Evolutionary conservation across 2,329 filamentous ascomycete genomes (phyloP).

Genomic region (Zymoseptoria pseudotritici): DNA sequence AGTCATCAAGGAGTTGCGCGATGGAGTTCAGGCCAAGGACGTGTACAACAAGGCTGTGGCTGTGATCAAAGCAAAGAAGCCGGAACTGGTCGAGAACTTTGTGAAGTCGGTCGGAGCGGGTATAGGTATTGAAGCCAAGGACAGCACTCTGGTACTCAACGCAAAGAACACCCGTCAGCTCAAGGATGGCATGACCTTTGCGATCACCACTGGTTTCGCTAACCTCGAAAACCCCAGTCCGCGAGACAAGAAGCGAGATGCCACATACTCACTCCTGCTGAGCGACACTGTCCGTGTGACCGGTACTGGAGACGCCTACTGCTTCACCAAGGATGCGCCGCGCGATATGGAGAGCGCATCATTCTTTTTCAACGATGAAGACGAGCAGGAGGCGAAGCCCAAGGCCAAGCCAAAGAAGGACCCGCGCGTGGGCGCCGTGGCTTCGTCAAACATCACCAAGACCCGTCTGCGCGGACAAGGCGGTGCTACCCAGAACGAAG

Average conservation of each 20-base stretch:
- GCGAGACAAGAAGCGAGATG: slow-evolving; percentile 76
- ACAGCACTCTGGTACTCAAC: slow-evolving; percentile 75
- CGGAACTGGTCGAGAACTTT: slow-evolving; percentile 91
- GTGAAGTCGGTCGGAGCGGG: slow-evolving; percentile 86
- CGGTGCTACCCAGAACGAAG: slow-evolving; percentile 79
- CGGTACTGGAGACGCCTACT: slow-evolving; percentile 62
- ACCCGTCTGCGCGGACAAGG: slow-evolving; percentile 87
- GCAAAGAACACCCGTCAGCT: slow-evolving; percentile 75
- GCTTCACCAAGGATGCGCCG: slow-evolving; percentile 90
- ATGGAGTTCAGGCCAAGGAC: slow-evolving; percentile 80
- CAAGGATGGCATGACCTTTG: slow-evolving; percentile 95
- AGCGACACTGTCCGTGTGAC: slow-evolving; percentile 87
- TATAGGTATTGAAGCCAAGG: slow-evolving; percentile 85
- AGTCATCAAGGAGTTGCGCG: slow-evolving; percentile 84
- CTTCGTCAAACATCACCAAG: slow-evolving; percentile 90
- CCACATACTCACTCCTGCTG: slow-evolving; percentile 79
- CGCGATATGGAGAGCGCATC: slow-evolving; percentile 89
- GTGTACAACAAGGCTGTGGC: slow-evolving; percentile 81
- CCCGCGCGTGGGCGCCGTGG: slow-evolving; percentile 73
- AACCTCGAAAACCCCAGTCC: slow-evolving; percentile 81
- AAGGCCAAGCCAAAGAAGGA: slow-evolving; percentile 84
- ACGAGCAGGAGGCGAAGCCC: slow-evolving; percentile 75
- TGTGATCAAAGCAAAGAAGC: slow-evolving; percentile 81
- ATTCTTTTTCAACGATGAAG: slow-evolving; percentile 98
- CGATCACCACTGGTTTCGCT: slow-evolving; percentile 79